A percentile compares a stretch with the other conserved stretches of the same genome.
phyloP scores from a whole-genome alignment of 2,329 filamentous ascomycete species.

The Dactylellina haptotyla region DNA sequence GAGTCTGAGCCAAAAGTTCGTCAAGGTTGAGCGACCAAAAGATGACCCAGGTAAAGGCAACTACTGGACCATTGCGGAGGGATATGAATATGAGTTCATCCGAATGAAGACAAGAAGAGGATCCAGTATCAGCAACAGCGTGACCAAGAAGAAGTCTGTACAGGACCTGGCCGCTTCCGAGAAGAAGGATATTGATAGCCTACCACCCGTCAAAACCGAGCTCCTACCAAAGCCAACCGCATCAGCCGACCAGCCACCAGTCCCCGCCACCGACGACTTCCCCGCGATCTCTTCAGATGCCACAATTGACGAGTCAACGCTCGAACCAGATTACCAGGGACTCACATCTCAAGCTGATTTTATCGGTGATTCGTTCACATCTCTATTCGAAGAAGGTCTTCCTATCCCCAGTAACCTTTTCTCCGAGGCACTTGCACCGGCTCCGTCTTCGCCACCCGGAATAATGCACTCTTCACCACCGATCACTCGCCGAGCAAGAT shows the following conservation, averaged over 20 bases:
- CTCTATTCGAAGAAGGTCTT: conserved; percentile 62
- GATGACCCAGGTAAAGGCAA: conserved; percentile 97
- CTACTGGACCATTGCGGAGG: conserved; percentile 94
- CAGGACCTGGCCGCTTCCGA: conserved; percentile 22
- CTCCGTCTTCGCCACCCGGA: conserved; percentile 72
- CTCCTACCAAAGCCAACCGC: conserved; percentile 40
- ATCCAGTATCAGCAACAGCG: conserved; percentile 56
- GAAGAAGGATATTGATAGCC: conserved; percentile 31
- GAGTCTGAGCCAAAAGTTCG: conserved; percentile 94
- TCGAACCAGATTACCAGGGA: conserved; percentile 52
- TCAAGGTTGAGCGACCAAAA: conserved; percentile 94
- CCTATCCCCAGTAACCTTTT: conserved; percentile 63
- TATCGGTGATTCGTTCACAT: conserved; percentile 65
- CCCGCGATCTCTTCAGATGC: conserved; percentile 65
- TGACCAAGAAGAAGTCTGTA: conserved; percentile 43
- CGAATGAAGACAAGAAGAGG: conserved; percentile 80
- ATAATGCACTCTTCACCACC: conserved; percentile 92
- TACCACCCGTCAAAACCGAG: conserved; percentile 39
- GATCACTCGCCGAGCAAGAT: conserved; percentile 73
- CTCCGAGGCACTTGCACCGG: conserved; percentile 60
- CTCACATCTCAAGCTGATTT: conserved; percentile 56
- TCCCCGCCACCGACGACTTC: conserved; percentile 55
- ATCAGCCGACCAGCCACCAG: conserved; percentile 26
- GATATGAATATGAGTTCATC: conserved; percentile 87
- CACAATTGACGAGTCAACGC: conserved; percentile 62